These are phyloP conservation scores for Fomitopsis betulina DNA, from an alignment of 1,284 basidiomycete species.

Conservation along the genomic window DNA sequence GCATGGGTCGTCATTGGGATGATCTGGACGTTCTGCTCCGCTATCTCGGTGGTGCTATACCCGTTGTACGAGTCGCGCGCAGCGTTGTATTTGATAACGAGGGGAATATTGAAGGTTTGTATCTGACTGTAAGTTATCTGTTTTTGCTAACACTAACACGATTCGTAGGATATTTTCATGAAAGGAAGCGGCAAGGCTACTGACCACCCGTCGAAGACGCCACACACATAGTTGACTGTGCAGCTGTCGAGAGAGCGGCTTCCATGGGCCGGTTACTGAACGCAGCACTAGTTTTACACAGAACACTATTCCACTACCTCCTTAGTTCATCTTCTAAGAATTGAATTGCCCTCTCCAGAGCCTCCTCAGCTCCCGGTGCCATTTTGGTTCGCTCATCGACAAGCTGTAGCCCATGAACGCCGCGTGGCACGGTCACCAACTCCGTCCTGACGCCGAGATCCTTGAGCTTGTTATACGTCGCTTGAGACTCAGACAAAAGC, in stretches of 20 bases:
- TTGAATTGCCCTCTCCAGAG: too few species aligned
- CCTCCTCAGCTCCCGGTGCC: too few species aligned
- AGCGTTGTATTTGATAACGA: slow-evolving; percentile 54
- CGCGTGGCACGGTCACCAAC: too few species aligned
- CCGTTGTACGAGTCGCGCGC: slow-evolving; percentile 80
- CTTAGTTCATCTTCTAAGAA: too few species aligned
- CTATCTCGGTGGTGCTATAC: slow-evolving; percentile 75
- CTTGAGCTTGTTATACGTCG: too few species aligned
- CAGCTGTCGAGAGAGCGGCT: neutral
- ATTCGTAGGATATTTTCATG: slow-evolving; percentile 8
- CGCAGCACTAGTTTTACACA: too few species aligned
- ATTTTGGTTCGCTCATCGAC: too few species aligned
- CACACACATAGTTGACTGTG: neutral
- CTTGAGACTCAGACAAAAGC: too few species aligned
- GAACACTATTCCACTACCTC: too few species aligned
- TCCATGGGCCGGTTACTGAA: too few species aligned
- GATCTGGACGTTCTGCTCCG: slow-evolving; percentile 77
- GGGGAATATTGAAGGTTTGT: slow-evolving; percentile 60
- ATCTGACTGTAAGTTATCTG: neutral
- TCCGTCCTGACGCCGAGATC: too few species aligned
- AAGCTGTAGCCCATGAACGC: neutral
- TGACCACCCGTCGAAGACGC: neutral
- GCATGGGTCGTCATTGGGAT: slow-evolving; percentile 80
- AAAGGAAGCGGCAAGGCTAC: slow-evolving; percentile 9
- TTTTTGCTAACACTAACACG: neutral